phyloP scores from a whole-genome alignment of 495 filamentous ascomycete genomes.

The Jackrogersella multiformis region DNA sequence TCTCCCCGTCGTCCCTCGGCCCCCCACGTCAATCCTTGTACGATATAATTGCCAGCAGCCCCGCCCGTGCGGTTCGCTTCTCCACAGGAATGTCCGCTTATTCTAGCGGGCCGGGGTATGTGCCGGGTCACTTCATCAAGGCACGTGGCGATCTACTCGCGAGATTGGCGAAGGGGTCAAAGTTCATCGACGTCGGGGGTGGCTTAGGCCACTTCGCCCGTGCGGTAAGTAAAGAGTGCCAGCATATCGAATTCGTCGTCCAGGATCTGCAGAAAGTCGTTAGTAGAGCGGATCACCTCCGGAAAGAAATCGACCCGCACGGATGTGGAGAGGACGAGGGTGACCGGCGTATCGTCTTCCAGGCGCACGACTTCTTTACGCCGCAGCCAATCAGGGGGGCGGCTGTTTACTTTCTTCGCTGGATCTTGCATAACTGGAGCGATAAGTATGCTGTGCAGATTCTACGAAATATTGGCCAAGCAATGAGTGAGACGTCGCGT shows the following conservation, averaged over 20 bases:
- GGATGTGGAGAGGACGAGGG: background rate
- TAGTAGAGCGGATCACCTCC: background rate
- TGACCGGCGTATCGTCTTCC: background rate
- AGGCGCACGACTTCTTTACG: background rate
- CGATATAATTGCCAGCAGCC: background rate
- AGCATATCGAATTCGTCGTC: background rate
- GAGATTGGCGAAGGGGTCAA: background rate
- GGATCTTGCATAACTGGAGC: constrained; percentile 8
- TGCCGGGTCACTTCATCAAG: background rate
- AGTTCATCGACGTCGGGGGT: constrained; percentile 7
- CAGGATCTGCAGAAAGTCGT: constrained; percentile 1
- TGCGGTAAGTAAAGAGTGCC: background rate
- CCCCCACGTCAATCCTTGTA: constrained; percentile 8
- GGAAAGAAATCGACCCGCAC: background rate
- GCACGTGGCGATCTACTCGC: constrained; percentile 1
- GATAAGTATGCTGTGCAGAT: background rate
- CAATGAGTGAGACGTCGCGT: background rate
- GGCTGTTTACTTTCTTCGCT: constrained; percentile 6
- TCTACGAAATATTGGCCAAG: background rate
- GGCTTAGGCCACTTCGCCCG: background rate
- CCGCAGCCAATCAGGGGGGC: background rate
- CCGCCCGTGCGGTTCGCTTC: constrained; percentile 6
- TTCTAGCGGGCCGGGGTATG: constrained; percentile 8
- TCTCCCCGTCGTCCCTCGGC: background rate
- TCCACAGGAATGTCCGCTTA: constrained; percentile 4